Evolutionary conservation across 164 flowering plant genomes (phyloP).

Genomic region (Protea cynaroides): DNA sequence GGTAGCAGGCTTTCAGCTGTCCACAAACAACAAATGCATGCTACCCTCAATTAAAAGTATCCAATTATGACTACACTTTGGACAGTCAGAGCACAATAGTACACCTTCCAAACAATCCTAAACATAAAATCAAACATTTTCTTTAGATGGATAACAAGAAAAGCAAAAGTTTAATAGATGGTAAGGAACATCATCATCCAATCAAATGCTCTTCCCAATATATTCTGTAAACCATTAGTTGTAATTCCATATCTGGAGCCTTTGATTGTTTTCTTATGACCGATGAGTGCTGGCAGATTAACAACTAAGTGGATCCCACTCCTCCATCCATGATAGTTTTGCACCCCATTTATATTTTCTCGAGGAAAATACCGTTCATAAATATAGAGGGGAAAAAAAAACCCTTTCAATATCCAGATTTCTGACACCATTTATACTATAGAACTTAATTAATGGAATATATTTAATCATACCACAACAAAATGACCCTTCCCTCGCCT

Average conservation of each 20-base stretch:
- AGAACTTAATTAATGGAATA: background rate
- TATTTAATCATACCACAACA: conserved; percentile 73
- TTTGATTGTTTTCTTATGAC: background rate
- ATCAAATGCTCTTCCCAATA: background rate
- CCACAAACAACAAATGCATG: background rate
- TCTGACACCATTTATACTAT: background rate
- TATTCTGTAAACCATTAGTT: background rate
- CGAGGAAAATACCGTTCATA: background rate
- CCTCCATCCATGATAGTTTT: background rate
- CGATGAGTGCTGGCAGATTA: background rate
- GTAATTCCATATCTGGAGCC: background rate
- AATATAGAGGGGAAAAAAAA: background rate
- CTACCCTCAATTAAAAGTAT: background rate
- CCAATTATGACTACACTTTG: background rate
- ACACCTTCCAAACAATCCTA: no score
- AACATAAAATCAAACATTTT: no score
- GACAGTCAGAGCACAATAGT: no score
- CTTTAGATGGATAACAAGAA: no score
- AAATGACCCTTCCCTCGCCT: conserved; percentile 82
- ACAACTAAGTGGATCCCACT: background rate
- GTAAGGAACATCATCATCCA: background rate
- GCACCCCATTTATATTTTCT: background rate
- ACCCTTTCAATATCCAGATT: background rate
- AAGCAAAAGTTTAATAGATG: background rate
- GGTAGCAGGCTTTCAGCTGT: background rate